Percentiles rank a stretch among this genome's conserved stretches.
Evolutionary conservation across 176 grass and related monocot genomes (phyloP).

Genomic region (Cenchrus americanus): DNA sequence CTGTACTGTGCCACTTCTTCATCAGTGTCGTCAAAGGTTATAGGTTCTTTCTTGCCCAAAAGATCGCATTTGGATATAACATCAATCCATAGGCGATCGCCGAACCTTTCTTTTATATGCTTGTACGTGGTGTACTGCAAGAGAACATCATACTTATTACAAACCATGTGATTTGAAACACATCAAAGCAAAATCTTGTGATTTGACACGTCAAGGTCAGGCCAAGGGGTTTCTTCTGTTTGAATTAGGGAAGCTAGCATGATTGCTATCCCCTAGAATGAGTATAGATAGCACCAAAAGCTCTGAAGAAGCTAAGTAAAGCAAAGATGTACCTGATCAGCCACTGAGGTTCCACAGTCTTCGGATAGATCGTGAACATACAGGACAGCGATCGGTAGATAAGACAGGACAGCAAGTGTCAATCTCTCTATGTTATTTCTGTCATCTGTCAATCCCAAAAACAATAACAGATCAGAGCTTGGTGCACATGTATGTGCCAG

Average conservation of each 20-base stretch:
- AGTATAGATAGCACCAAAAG: background rate
- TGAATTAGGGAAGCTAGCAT: background rate
- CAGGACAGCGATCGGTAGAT: conserved; percentile 82
- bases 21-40: background rate
- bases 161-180: background rate
- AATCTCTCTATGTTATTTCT: conserved; percentile 96
- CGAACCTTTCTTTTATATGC: conserved; percentile 76
- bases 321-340: conserved; percentile 67
- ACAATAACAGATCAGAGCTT: conserved; percentile 11
- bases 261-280: background rate
- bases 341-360: conserved; percentile 74
- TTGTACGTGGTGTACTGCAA: conserved; percentile 75
- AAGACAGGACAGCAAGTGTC: conserved; percentile 80
- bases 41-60: conserved; percentile 45
- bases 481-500: background rate
- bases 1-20: conserved; percentile 59
- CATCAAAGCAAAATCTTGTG: background rate
- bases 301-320: background rate
- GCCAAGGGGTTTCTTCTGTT: background rate
- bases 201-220: background rate
- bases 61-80: conserved; percentile 94
- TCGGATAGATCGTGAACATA: conserved; percentile 94
- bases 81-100: conserved; percentile 75
- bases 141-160: background rate
- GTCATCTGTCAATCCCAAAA: conserved; percentile 64